These are phyloP conservation scores for Pseudogymnoascus sp. DNA, from an alignment of 2,329 filamentous ascomycete species.

Conservation along the genomic window DNA sequence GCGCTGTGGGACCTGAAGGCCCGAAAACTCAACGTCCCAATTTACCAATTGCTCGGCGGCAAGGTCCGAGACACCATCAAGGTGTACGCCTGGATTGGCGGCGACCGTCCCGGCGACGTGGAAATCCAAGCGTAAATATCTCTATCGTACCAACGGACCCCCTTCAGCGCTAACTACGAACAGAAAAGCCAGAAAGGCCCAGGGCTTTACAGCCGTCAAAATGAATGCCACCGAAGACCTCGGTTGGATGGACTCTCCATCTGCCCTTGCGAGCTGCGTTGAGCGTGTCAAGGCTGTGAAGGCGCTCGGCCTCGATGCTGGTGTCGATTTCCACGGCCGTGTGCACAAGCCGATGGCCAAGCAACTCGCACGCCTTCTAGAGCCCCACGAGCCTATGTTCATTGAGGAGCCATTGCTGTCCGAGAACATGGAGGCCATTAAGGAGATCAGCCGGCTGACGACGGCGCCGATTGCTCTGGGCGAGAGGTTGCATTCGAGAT, in stretches of 20 bases:
- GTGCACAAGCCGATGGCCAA: conserved; percentile 76
- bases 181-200: conserved; percentile 47
- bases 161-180: conserved; percentile 10
- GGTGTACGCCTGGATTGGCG: conserved; percentile 74
- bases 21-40: conserved; percentile 54
- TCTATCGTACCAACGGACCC: background rate
- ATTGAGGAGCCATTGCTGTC: conserved; percentile 67
- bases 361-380: conserved; percentile 59
- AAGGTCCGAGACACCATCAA: conserved; percentile 62
- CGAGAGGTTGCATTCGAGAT: conserved; percentile 62
- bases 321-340: conserved; percentile 70
- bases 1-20: conserved; percentile 73
- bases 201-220: conserved; percentile 61
- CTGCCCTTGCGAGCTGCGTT: conserved; percentile 53
- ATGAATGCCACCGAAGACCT: conserved; percentile 76
- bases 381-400: conserved; percentile 63
- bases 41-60: conserved; percentile 67
- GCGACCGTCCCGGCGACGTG: conserved; percentile 61
- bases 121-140: conserved; percentile 48
- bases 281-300: conserved; percentile 63
- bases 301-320: conserved; percentile 61
- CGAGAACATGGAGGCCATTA: conserved; percentile 59
- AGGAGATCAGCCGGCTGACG: conserved; percentile 48
- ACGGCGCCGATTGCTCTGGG: conserved; percentile 62
- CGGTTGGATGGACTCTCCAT: conserved; percentile 67